phyloP scores from a whole-genome alignment of 2,329 filamentous ascomycete genomes.

The Verticillium alfalfae region DNA sequence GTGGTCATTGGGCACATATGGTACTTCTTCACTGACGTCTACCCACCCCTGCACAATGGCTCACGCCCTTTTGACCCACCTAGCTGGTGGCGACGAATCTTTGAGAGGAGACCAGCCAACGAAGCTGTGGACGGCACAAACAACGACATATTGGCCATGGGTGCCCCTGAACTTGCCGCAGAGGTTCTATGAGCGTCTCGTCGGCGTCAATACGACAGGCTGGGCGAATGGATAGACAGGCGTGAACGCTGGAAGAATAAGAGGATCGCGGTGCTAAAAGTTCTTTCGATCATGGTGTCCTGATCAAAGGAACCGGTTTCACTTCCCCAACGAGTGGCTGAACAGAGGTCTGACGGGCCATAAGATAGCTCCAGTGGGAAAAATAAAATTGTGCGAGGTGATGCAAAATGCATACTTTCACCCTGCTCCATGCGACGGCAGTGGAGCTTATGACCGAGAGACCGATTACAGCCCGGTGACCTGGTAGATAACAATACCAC shows the following conservation, averaged over 20 bases:
- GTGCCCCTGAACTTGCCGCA: constrained; percentile 20
- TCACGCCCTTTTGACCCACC: constrained; percentile 85
- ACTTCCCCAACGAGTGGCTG: no score
- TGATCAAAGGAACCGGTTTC: no score
- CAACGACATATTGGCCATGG: constrained; percentile 58
- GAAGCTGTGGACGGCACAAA: constrained; percentile 49
- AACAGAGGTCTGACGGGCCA: no score
- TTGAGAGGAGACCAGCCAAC: constrained; percentile 51
- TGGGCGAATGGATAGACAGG: background rate
- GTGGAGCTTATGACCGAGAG: no score
- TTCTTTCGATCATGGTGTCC: no score
- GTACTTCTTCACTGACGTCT: constrained; percentile 98
- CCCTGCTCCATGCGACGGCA: no score
- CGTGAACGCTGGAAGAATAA: background rate
- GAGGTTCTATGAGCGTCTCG: constrained; percentile 7
- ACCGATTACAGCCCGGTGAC: no score
- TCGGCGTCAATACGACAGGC: background rate
- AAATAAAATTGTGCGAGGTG: no score
- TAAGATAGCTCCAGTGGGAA: no score
- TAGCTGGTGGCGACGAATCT: constrained; percentile 80
- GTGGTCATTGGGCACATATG: constrained; percentile 93
- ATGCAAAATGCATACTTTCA: no score
- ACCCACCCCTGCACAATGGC: constrained; percentile 82
- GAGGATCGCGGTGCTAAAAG: background rate
- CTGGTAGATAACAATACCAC: no score